Conservation (phyloP, 169 alveolate genomes). For the Cryptosporidium canis region DNA sequence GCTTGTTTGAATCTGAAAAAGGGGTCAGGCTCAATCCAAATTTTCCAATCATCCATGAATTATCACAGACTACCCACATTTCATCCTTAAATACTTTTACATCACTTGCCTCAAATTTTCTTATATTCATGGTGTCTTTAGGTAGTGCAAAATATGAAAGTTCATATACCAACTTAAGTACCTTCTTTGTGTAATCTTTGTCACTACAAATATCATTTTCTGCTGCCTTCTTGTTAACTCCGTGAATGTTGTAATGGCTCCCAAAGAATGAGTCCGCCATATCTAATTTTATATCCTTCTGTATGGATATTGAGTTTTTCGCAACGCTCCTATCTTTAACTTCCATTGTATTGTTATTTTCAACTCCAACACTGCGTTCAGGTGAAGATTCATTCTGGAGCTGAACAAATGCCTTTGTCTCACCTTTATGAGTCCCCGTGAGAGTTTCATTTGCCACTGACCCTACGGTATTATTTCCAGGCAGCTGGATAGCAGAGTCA, state of each 20-base stretch:
- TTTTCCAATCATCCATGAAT: conserved; percentile 63
- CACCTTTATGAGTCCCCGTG: not conserved
- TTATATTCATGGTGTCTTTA: conserved; percentile 25
- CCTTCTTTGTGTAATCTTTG: conserved; percentile 56
- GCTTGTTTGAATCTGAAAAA: conserved; percentile 33
- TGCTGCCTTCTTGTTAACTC: conserved; percentile 47
- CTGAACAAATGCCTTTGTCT: not conserved
- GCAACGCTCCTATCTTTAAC: not conserved
- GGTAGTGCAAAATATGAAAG: conserved; percentile 67
- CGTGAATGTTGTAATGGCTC: conserved; percentile 27
- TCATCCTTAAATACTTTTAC: conserved; percentile 53
- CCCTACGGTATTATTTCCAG: not conserved
- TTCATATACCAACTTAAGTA: conserved; percentile 46
- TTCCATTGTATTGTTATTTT: not conserved
- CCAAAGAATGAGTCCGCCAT: conserved; percentile 16
- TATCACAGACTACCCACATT: conserved; percentile 71
- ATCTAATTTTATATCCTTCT: not conserved
- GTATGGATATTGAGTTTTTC: not conserved
- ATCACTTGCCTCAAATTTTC: conserved; percentile 71
- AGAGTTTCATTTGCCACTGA: not conserved
- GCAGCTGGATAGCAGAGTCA: no score
- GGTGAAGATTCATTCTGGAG: not conserved
- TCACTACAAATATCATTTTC: conserved; percentile 55
- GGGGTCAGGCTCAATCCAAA: conserved; percentile 67
- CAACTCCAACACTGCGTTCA: not conserved